Evolutionary conservation across 176 grass and related monocot species (phyloP), one percentile per base, ranked within the genome.

Genomic region (Hyparrhenia diplandra): DNA sequence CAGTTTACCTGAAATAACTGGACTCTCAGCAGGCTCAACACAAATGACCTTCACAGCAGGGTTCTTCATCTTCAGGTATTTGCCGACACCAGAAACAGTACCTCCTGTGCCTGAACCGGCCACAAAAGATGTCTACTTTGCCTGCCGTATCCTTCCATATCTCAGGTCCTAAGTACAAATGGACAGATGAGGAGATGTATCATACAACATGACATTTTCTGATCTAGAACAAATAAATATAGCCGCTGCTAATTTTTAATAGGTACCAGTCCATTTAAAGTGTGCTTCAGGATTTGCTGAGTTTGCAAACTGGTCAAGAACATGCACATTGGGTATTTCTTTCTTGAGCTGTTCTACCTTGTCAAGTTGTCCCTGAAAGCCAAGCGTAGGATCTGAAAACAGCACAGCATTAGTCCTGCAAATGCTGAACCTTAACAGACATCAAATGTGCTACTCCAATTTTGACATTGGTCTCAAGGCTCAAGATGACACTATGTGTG

Each of bases 111-210:
- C 91, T 64, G 91, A 87, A 59, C 71, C 59, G 16, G 64, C 64
- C 18, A 67, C 34, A 23, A 23, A 67, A 67, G 5, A 85, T 81
- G 28, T 93, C 91, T 4, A 93, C 85, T 89, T 97, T 97, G 39
- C 94, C 91, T 17, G 78, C 81, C 46, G 94, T 89, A 66, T 97
- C 94, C 63, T 82, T 91, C 91, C 94, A 97, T 75, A 97, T 93
- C 66, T 93, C 94, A 24, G 86, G 91, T 23, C 94, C 90, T 97
- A 42, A 23, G 5, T 52, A 27, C 25, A 30, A 20, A 47, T 40
- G n/a, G 39, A 43, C 37, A 36, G 32, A n/a, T n/a, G 35, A 12
- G 8, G 20, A 1, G 25, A 71, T 45, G 13, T 20, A 28, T 34
- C 68, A 46, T 43, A 25, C 2, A 71, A 13, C 11, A 24, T 2